Percentiles rank a stretch among this genome's conserved stretches.
phyloP scores from a whole-genome alignment of 2,329 filamentous ascomycete genomes.

The Ilyonectria robusta region DNA sequence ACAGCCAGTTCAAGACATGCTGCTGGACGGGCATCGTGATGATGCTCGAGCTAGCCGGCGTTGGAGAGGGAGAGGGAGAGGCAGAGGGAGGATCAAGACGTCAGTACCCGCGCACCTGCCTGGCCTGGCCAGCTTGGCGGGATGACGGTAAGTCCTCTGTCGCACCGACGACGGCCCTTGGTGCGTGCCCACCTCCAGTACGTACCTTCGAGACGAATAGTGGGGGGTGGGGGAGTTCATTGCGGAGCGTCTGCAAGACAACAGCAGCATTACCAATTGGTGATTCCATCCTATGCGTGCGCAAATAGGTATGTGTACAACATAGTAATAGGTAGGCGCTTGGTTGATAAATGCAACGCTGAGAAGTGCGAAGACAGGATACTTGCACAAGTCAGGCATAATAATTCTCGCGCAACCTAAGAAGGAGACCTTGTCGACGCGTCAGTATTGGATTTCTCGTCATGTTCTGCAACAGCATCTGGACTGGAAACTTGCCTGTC shows the following conservation, averaged over 20 bases:
- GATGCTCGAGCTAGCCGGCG: slow-evolving; percentile 11
- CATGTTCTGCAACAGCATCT: neutral
- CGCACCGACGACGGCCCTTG: neutral
- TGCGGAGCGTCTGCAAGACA: neutral
- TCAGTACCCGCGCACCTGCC: slow-evolving; percentile 1
- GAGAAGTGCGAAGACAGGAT: neutral
- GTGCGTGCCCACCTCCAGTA: slow-evolving; percentile 1
- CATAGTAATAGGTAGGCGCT: no score
- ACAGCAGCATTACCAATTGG: neutral
- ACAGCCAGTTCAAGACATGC: slow-evolving; percentile 94
- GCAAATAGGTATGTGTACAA: neutral
- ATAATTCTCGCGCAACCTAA: neutral
- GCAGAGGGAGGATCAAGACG: neutral
- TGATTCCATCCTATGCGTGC: slow-evolving; percentile 3
- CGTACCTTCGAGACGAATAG: neutral
- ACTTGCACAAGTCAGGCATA: neutral
- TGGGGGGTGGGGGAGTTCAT: neutral
- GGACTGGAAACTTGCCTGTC: neutral
- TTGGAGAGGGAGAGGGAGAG: neutral
- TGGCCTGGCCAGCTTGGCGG: neutral
- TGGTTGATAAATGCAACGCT: neutral
- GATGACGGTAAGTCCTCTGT: neutral
- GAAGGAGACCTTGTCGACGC: neutral
- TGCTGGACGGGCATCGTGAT: slow-evolving; percentile 81
- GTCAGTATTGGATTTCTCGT: neutral